Base-by-base conservation (phyloP, 768 basidiomycete genomes). In the Amanita subjunquillea region DNA sequence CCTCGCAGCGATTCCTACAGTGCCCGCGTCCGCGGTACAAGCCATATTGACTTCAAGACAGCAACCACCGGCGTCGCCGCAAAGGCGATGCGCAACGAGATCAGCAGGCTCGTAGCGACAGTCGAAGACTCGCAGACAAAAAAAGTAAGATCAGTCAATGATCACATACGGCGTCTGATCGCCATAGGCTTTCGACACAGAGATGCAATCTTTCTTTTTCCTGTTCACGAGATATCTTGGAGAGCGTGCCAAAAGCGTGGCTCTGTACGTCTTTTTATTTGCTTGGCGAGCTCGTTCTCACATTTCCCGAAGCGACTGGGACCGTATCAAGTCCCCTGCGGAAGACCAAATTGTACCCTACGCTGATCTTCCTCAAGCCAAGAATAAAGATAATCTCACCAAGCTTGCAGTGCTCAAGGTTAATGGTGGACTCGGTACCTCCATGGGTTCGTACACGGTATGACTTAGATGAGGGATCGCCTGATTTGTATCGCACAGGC, bases 21-120 rank as follows among this genome's bases (percentile, higher is more conserved):
- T 59, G 75, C 81, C 63, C 83, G 87, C 56, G 79, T 78, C 51
- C 82, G 87, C 54, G 87, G 87, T 58, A 80, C 82, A 51, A 82
- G 79, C 59, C 86, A 90, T 67, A 84, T 90, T 73, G 88, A 97
- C 72, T 95, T 95, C 82, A 93, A 94, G 77, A 94, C 91, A n/a
- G 95, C 95, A 57, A 94, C 82, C 49, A 93, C 91, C 50, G 91
- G 91, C 58, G 85, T 93, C 58, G 87, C 90, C 25, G 87, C 90
- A 59, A 97, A 96, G 75, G 77, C 92, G 52, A 97, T 97, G 95
- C 85, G 92, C 75, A 96, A 97, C 67, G 96, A 98, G 75, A 86
- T 99, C 72, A 87, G 87, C 68, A 82, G 82, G 64, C 88, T 99
- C 77, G 91, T 97, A 63, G 74, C 77, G 65, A 85, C 85, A 56